Base-by-base conservation (phyloP, 2,329 filamentous ascomycete genomes). In the Colletotrichum euphorbiae region DNA sequence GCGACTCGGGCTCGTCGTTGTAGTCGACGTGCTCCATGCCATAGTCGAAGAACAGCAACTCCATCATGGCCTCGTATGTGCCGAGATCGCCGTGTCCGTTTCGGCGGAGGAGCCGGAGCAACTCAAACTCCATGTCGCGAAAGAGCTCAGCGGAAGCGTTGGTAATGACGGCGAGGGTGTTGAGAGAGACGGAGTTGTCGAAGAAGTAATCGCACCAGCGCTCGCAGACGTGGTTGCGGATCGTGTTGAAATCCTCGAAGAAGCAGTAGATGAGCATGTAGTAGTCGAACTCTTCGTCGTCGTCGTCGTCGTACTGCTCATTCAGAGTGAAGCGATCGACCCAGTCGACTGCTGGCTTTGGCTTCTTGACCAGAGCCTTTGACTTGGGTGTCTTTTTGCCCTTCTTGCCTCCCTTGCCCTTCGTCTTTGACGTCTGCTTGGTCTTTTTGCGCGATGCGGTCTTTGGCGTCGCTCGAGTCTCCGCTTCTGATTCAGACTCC, bases 181-280 rank as follows among this genome's bases (percentile, higher is more conserved):
- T 21, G 38, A 54, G 59, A 11, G 36, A 62, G 48, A 46, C 59
- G 38, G 59, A 54, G 48, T 62, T 52, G 21, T 62, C 38, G 59
- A 45, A 52, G 28, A 21, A 54, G 38, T 62, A 62, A 13, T 62
- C 59, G 59, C 38, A 52, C 59, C 48, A 46, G 3, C n/a, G 38
- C 59, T 62, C 48, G 48, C n/a, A 24, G 24, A 52, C 4, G 7
- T 46, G 3, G 24, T 54, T 62, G 21, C 59, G 59, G 13, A 54
- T 45, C 24, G 5, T 11, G 48, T 54, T 46, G 48, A 62, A 54
- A 12, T 56, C 60, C 40, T 31, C 60, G 3, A 56, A 56, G 15
- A 55, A 55, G 19, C 31, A 48, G 42, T 46, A 54, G 4, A 54
- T 38, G 19, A 54, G 8, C 60, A 62, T 48, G 31, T 56, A 40